Evolutionary conservation across 257 asterid species (phyloP).

Genomic region (Rehmannia glutinosa): DNA sequence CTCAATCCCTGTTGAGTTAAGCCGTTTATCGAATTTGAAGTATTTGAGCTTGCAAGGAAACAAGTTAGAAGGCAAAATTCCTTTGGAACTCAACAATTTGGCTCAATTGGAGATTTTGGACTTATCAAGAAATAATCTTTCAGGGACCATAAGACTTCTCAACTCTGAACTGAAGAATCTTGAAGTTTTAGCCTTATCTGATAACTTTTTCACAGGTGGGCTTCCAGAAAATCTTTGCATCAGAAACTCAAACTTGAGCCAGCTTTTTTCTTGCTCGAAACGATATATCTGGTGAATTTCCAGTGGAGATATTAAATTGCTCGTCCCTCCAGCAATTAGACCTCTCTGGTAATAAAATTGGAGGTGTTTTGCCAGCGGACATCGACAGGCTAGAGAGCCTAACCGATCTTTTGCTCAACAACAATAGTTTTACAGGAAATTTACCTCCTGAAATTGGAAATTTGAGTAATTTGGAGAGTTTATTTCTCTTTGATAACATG

Average conservation of each 20-base stretch:
- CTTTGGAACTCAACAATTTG: slow-evolving; percentile 48
- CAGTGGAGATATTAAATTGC: slow-evolving; percentile 50
- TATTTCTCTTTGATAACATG: slow-evolving; percentile 66
- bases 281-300: slow-evolving; percentile 57
- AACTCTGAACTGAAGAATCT: slow-evolving; percentile 45
- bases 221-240: slow-evolving; percentile 45
- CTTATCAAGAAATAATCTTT: slow-evolving; percentile 57
- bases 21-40: slow-evolving; percentile 39
- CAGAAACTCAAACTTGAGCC: slow-evolving; percentile 32
- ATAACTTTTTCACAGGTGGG: slow-evolving; percentile 42
- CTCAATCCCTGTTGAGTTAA: slow-evolving; percentile 46
- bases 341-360: slow-evolving; percentile 63
- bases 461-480: slow-evolving; percentile 43
- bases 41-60: slow-evolving; percentile 81
- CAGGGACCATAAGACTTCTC: slow-evolving; percentile 48
- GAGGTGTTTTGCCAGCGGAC: slow-evolving; percentile 47
- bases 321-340: slow-evolving; percentile 61
- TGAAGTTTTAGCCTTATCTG: slow-evolving; percentile 41
- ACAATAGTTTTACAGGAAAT: slow-evolving; percentile 67
- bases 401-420: slow-evolving; percentile 82
- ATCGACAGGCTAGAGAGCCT: slow-evolving; percentile 48
- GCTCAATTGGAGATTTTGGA: slow-evolving; percentile 49
- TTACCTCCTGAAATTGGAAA: slow-evolving; percentile 71
- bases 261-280: slow-evolving; percentile 54
- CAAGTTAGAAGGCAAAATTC: slow-evolving; percentile 54